These are phyloP conservation scores for Pseudohalonectria lignicola DNA, from an alignment of 2,329 filamentous ascomycete genomes.

Conservation along the genomic window DNA sequence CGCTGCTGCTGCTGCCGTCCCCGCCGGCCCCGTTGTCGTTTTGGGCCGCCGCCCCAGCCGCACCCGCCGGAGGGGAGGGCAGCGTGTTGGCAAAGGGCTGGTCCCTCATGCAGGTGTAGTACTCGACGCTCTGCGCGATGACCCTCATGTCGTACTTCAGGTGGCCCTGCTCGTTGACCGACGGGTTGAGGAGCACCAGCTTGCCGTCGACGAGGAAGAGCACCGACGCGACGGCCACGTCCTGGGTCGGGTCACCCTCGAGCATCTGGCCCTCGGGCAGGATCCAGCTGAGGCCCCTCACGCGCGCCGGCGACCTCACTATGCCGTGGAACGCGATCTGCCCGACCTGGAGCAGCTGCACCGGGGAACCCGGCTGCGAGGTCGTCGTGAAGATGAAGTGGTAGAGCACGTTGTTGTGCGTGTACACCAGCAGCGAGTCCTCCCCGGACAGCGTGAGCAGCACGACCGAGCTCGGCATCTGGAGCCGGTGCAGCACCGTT, in stretches of 20 bases:
- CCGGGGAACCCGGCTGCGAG: conserved; percentile 11
- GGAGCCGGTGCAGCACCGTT: conserved; percentile 65
- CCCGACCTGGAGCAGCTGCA: conserved; percentile 83
- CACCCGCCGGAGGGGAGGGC: background rate
- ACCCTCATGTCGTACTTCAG: conserved; percentile 98
- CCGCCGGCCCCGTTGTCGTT: background rate
- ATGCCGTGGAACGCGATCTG: conserved; percentile 97
- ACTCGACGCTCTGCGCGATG: conserved; percentile 91
- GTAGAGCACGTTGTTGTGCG: conserved; percentile 89
- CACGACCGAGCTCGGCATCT: conserved; percentile 76
- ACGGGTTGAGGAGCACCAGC: conserved; percentile 81
- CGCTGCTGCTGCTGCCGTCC: conserved; percentile 11
- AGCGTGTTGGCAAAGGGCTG: conserved; percentile 39
- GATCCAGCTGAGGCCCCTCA: conserved; percentile 91
- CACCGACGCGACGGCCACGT: conserved; percentile 87
- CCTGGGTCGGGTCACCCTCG: conserved; percentile 89
- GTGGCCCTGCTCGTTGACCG: conserved; percentile 68
- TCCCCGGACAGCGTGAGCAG: conserved; percentile 81
- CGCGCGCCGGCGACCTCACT: conserved; percentile 82
- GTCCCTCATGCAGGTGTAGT: conserved; percentile 86
- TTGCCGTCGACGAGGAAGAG: conserved; percentile 97
- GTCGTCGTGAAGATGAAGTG: conserved; percentile 70
- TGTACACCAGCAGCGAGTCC: conserved; percentile 92
- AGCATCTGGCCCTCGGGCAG: conserved; percentile 80
- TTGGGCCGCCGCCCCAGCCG: background rate